Evolutionary conservation across 2,329 filamentous ascomycete genomes (phyloP), one percentile per base, ranked within the genome.

Genomic region (Alternaria hordeiaustralica): DNA sequence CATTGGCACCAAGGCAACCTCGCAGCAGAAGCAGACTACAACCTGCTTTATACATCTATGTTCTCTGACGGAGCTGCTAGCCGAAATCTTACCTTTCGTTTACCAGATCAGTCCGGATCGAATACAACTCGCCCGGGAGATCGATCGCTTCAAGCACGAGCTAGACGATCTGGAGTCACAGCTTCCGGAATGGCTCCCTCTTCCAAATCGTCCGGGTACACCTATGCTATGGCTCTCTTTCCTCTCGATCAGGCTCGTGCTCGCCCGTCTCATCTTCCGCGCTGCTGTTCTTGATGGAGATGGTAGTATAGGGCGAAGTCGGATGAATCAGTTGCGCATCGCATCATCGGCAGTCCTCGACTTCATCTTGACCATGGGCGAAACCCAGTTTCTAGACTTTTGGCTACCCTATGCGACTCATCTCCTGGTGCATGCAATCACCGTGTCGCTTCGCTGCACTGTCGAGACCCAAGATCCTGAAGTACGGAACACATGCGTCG

Each of bases 31-130:
- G 78, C 82, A 70, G 47, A 82, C 84, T 13, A 83, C 84, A 2
- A 81, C 83, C 50, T 85, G 84, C 46, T 87, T 87, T 60, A 82
- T 87, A 41, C 82, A 85, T 20, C 77, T 88, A 5, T 88, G 86
- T 68, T 80, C 77, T 12, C 75, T 88, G 70, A 86, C 74, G 71
- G 75, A 79, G 47, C 72, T 82, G 9, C 75, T 82, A n/a, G 78
- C 79, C 7, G 76, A 80, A 25, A 74, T 82, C 10, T 65, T 82
- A 2, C 79, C 79, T 2, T 61, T 80, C 9, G 75, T 82, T 0
- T 82, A 82, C 59, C 72, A 77, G 25, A 75, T 82, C 23, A 66
- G 72, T 0, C 73, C 75, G 7, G 71, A 78, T 26, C 69, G 72
- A 8, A 55, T 71, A 9, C 71, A 76, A 7, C 67, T 77, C 2